Evolutionary conservation across 2,329 filamentous ascomycete genomes (phyloP).

Genomic region (Colletotrichum acutatum): DNA sequence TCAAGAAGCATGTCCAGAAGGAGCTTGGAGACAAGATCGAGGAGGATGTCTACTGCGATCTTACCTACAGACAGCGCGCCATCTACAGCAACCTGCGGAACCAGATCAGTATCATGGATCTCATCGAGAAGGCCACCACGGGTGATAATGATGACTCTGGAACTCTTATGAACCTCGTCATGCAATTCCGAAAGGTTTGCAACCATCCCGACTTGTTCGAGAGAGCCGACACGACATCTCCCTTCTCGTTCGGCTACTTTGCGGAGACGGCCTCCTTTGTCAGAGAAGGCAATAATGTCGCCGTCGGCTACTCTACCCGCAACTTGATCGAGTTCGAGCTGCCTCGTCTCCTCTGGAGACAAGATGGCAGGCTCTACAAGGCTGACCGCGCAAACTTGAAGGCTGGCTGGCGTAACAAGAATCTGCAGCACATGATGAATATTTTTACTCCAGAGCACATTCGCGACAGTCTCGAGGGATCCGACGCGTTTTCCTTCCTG

Average conservation of each 20-base stretch:
- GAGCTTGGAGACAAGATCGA: conserved; percentile 99
- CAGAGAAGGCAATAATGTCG: conserved; percentile 83
- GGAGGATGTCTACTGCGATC: conserved; percentile 92
- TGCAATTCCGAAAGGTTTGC: conserved; percentile 99
- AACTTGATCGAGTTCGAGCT: conserved; percentile 87
- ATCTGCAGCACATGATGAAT: conserved; percentile 85
- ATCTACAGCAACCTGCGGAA: conserved; percentile 94
- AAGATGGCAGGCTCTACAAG: conserved; percentile 80
- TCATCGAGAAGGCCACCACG: conserved; percentile 95
- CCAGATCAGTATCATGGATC: conserved; percentile 98
- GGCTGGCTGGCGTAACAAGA: conserved; percentile 84
- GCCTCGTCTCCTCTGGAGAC: conserved; percentile 84
- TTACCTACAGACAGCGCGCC: conserved; percentile 94
- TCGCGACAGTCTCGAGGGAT: conserved; percentile 67
- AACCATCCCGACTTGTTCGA: conserved; percentile 98
- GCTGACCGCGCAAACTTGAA: conserved; percentile 77
- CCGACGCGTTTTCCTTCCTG: conserved; percentile 86
- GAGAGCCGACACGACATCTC: conserved; percentile 89
- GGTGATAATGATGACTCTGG: conserved; percentile 96
- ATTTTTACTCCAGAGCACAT: conserved; percentile 89
- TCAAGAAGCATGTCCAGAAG: conserved; percentile 99
- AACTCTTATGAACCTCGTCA: conserved; percentile 98
- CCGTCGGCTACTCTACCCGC: conserved; percentile 87
- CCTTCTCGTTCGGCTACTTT: conserved; percentile 85
- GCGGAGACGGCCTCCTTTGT: conserved; percentile 96